Conservation (phyloP, 192 early-diverging fungal genomes). For the Pilobolus umbonatus region DNA sequence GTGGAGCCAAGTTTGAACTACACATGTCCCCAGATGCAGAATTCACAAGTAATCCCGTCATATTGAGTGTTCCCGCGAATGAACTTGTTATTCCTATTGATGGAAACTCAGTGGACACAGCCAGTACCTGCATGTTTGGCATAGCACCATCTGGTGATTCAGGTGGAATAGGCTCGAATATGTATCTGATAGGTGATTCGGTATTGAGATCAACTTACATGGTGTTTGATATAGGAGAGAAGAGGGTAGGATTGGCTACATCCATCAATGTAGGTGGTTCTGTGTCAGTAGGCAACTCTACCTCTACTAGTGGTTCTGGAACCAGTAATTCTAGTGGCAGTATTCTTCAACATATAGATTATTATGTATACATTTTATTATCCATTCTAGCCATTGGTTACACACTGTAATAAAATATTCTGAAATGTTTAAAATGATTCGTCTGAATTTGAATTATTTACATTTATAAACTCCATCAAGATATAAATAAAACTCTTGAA, state of each 20-base stretch:
- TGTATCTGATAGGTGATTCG: constrained; percentile 35
- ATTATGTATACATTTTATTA: too few species aligned
- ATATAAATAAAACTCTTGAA: too few species aligned
- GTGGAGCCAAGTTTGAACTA: constrained; percentile 9
- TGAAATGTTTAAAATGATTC: too few species aligned
- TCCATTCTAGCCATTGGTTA: too few species aligned
- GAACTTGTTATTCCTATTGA: constrained; percentile 29
- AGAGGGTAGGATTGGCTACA: constrained; percentile 28
- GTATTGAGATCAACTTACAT: constrained; percentile 29
- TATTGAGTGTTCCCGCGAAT: constrained; percentile 16
- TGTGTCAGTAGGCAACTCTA: constrained; percentile 1
- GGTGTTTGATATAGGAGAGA: constrained; percentile 35
- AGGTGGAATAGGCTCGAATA: constrained; percentile 8
- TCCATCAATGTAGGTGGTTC: constrained; percentile 18
- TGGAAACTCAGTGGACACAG: constrained; percentile 7
- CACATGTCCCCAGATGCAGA: constrained; percentile 14
- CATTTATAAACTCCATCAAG: too few species aligned
- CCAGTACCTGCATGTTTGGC: constrained; percentile 26
- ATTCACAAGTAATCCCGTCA: constrained; percentile 13
- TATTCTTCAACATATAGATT: too few species aligned
- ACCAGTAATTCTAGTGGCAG: not conserved
- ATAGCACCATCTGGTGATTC: constrained; percentile 19
- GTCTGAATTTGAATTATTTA: too few species aligned
- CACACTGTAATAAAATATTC: too few species aligned
- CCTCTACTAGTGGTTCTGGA: not conserved